Evolutionary conservation across 2,329 filamentous ascomycete genomes (phyloP).

Genomic region (Trichophyton simii): DNA sequence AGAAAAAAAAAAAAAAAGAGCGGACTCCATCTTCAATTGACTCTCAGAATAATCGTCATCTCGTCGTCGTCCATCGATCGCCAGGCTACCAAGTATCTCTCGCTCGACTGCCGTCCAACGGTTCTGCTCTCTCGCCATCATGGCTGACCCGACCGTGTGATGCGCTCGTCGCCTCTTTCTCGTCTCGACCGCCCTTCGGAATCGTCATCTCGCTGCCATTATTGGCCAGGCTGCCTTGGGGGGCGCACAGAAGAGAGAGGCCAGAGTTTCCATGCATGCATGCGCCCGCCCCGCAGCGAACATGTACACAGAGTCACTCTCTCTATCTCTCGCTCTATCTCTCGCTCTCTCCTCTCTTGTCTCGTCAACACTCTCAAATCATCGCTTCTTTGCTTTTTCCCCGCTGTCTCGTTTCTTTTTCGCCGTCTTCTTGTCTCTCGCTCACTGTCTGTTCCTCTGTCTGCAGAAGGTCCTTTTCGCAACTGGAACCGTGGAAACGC

Average conservation of each 20-base stretch:
- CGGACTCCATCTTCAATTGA: neutral
- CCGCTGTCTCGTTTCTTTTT: neutral
- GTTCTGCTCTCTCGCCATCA: neutral
- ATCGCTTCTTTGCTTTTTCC: neutral
- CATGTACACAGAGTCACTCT: neutral
- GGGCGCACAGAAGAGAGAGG: neutral
- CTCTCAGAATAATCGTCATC: neutral
- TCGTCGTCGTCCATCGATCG: too few relatives aligned
- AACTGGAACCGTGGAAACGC: neutral
- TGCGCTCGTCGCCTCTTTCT: neutral
- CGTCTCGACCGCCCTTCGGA: neutral
- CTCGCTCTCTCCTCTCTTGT: neutral
- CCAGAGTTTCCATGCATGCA: neutral
- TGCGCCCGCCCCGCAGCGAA: slow-evolving; percentile 2
- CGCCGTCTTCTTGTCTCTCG: neutral
- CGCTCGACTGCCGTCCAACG: neutral
- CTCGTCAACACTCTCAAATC: neutral
- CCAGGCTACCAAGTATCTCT: too few relatives aligned
- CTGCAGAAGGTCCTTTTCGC: neutral
- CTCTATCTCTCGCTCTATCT: too few relatives aligned
- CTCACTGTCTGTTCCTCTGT: neutral
- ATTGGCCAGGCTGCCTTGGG: neutral
- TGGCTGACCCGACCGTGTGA: slow-evolving; percentile 1
- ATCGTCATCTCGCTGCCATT: neutral
- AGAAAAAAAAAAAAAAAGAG: too few relatives aligned